These are phyloP conservation scores for Symmetrospora coprosmae DNA, from an alignment of 768 basidiomycete species.

Conservation along the genomic window DNA sequence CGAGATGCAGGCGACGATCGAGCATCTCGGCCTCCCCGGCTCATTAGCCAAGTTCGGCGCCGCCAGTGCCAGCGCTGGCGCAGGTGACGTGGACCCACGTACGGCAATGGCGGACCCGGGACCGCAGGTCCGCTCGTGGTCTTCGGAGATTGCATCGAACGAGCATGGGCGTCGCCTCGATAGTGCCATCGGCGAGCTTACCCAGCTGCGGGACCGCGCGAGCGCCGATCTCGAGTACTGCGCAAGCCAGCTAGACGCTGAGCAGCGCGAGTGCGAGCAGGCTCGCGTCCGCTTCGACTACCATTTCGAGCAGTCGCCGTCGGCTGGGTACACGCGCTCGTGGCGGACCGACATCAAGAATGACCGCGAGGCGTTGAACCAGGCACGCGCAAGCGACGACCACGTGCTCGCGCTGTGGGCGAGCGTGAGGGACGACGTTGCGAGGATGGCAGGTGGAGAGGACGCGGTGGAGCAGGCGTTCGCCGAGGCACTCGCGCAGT, in stretches of 20 bases:
- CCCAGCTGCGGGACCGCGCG: conserved; percentile 48
- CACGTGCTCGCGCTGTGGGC: conserved; percentile 65
- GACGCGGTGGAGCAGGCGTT: conserved; percentile 39
- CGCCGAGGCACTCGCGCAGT: conserved; percentile 50
- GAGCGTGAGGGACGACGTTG: conserved; percentile 51
- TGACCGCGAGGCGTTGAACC: conserved; percentile 55
- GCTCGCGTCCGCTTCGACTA: conserved; percentile 62
- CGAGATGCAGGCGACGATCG: conserved; percentile 62
- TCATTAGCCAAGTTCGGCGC: conserved; percentile 55
- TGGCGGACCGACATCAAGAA: conserved; percentile 66
- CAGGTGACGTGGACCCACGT: conserved; percentile 40
- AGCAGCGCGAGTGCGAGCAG: conserved; percentile 73
- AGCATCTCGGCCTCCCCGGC: conserved; percentile 63
- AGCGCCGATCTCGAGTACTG: conserved; percentile 50
- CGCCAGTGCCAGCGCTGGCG: conserved; percentile 54
- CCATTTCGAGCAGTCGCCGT: conserved; percentile 72
- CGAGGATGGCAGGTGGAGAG: conserved; percentile 46
- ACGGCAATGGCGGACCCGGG: conserved; percentile 33
- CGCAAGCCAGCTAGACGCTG: conserved; percentile 57
- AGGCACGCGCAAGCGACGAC: conserved; percentile 61
- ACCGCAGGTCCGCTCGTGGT: conserved; percentile 56
- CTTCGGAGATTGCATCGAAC: conserved; percentile 55
- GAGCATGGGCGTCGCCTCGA: conserved; percentile 57
- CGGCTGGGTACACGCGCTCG: conserved; percentile 55
- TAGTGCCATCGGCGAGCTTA: conserved; percentile 49